Evolutionary conservation across 495 filamentous ascomycete genomes (phyloP).

Genomic region (Amphirosellinia nigrospora): DNA sequence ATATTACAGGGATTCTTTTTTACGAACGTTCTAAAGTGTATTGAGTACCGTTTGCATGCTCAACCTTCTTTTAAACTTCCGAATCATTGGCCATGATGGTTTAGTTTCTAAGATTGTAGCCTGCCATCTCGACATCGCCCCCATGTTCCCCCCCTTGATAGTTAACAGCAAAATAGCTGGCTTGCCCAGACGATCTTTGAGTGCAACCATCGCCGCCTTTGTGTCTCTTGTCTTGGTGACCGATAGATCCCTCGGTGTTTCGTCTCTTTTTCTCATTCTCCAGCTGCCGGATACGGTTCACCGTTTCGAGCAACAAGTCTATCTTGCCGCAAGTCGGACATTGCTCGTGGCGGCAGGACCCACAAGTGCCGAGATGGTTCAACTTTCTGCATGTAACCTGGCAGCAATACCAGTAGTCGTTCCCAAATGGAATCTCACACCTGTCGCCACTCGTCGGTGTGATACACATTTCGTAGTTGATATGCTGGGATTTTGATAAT

Average conservation of each 20-base stretch:
- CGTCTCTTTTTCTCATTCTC: background rate
- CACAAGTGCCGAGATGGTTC: background rate
- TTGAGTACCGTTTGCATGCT: background rate
- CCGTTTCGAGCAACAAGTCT: background rate
- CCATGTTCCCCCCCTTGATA: background rate
- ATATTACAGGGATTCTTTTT: background rate
- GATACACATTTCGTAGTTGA: background rate
- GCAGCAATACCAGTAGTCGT: background rate
- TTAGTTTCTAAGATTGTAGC: background rate
- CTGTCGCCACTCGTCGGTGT: background rate
- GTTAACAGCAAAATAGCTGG: too few species aligned
- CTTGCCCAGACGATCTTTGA: background rate
- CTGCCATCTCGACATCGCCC: background rate
- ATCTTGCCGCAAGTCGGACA: background rate
- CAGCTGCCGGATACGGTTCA: background rate
- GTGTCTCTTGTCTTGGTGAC: background rate
- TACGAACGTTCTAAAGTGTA: too few species aligned
- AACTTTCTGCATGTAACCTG: background rate
- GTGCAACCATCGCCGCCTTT: background rate
- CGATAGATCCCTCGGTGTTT: background rate
- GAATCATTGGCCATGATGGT: background rate
- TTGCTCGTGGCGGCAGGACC: background rate
- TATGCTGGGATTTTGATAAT: background rate
- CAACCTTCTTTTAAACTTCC: background rate
- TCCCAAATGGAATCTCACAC: background rate